Evolutionary conservation across 2,329 filamentous ascomycete genomes (phyloP).

Genomic region (Aspergillus proliferans): DNA sequence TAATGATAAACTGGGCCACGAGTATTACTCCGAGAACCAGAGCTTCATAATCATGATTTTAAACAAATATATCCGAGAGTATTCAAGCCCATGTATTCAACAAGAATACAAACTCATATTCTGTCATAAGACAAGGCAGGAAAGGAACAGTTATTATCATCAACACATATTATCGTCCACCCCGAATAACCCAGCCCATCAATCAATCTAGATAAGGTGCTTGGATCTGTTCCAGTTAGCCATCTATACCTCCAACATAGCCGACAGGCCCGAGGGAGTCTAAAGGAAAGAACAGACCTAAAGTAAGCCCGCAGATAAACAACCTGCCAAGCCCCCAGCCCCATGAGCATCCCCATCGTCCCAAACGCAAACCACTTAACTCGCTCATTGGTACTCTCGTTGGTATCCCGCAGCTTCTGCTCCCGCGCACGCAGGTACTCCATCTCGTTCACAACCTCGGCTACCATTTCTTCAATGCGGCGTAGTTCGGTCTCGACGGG

Average conservation of each 20-base stretch:
- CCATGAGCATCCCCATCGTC: constrained; percentile 85
- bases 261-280: neutral
- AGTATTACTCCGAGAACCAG: too few relatives aligned
- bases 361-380: constrained; percentile 98
- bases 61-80: too few relatives aligned
- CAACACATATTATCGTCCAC: neutral
- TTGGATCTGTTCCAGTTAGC: constrained; percentile 48
- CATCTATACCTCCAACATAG: neutral
- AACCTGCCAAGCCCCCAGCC: constrained; percentile 92
- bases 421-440: constrained; percentile 86
- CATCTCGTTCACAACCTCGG: constrained; percentile 88
- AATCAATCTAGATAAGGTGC: constrained; percentile 55
- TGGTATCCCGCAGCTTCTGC: constrained; percentile 94
- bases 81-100: too few relatives aligned
- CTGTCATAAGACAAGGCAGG: neutral
- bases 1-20: too few relatives aligned
- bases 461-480: constrained; percentile 82
- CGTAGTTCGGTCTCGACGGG: constrained; percentile 92
- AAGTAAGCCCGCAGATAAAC: constrained; percentile 97
- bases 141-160: neutral
- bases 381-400: constrained; percentile 97
- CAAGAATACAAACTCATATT: neutral
- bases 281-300: constrained; percentile 48
- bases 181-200: neutral
- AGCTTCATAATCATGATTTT: too few relatives aligned